A percentile compares a stretch with the other conserved stretches of the same genome.
Evolutionary conservation across 1,139 yeast genomes (phyloP).

Genomic region (Suhomyces terraborum): DNA sequence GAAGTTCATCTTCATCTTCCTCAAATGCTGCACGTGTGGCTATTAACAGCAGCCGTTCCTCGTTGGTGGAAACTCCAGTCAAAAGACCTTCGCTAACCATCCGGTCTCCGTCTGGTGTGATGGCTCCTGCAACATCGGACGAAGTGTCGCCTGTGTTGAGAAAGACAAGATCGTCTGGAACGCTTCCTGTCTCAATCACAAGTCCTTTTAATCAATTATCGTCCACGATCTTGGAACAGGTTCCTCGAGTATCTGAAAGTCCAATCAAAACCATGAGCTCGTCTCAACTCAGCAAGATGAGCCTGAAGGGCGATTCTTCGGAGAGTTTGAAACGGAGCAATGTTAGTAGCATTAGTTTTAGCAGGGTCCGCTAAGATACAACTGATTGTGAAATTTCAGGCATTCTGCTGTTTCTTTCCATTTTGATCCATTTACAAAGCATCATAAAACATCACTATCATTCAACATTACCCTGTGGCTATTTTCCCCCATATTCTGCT

Average conservation of each 20-base stretch:
- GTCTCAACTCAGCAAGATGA: neutral
- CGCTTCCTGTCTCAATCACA: constrained; percentile 12
- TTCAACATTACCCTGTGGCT: too few species aligned
- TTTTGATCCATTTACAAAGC: neutral
- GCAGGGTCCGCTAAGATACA: constrained; percentile 29
- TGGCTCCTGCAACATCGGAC: neutral
- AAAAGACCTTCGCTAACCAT: constrained; percentile 19
- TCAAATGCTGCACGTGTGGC: constrained; percentile 38
- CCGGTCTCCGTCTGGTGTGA: constrained; percentile 12
- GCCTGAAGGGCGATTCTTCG: constrained; percentile 7
- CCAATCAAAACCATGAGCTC: neutral
- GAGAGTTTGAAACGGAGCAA: constrained; percentile 18
- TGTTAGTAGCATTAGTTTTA: constrained; percentile 33
- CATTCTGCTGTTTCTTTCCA: neutral
- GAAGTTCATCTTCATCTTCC: constrained; percentile 30
- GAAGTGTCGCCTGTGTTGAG: constrained; percentile 17
- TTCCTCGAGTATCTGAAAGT: neutral
- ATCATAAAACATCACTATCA: too few species aligned
- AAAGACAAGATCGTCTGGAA: constrained; percentile 21
- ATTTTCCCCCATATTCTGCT: too few species aligned
- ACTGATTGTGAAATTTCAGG: too few species aligned
- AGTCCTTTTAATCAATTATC: neutral
- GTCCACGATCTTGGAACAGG: constrained; percentile 2
- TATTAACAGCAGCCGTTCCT: constrained; percentile 27
- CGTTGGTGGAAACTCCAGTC: constrained; percentile 18